Conservation (phyloP, 495 filamentous ascomycete genomes). For the Immersiella caudata region DNA sequence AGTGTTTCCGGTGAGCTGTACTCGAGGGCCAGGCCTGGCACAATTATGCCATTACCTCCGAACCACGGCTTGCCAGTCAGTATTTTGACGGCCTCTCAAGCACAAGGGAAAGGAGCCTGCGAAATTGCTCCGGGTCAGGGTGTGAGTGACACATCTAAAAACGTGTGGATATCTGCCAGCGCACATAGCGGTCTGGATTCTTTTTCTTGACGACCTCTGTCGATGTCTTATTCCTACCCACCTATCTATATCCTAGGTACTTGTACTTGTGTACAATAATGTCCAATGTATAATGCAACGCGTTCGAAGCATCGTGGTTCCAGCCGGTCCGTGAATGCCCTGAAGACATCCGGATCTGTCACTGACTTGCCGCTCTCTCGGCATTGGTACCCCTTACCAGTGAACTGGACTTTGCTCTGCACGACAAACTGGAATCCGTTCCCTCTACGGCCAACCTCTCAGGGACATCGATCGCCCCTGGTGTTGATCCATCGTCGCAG, state of each 20-base stretch:
- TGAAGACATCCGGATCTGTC: too few species aligned
- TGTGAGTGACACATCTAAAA: neutral
- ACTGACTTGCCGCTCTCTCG: too few species aligned
- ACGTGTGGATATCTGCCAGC: constrained; percentile 1
- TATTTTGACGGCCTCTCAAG: neutral
- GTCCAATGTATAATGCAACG: neutral
- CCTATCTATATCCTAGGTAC: constrained; percentile 14
- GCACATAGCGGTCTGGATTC: neutral
- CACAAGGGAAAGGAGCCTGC: neutral
- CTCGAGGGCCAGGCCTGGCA: too few species aligned
- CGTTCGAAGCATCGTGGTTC: neutral
- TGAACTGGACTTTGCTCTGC: too few species aligned
- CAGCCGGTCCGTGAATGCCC: neutral
- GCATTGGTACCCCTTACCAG: too few species aligned
- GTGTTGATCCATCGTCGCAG: too few species aligned
- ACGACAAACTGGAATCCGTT: too few species aligned
- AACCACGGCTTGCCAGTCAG: too few species aligned
- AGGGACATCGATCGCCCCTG: too few species aligned
- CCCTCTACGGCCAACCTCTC: neutral
- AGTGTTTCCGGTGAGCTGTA: too few species aligned
- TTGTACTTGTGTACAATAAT: constrained; percentile 11
- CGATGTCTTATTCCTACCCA: constrained; percentile 7
- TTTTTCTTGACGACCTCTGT: constrained; percentile 6
- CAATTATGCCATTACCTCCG: neutral
- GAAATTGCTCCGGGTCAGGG: neutral